Percentiles rank a stretch among this genome's conserved stretches.
Conservation (phyloP, 352 stramenopile species). For the Pythium folliculosum region DNA sequence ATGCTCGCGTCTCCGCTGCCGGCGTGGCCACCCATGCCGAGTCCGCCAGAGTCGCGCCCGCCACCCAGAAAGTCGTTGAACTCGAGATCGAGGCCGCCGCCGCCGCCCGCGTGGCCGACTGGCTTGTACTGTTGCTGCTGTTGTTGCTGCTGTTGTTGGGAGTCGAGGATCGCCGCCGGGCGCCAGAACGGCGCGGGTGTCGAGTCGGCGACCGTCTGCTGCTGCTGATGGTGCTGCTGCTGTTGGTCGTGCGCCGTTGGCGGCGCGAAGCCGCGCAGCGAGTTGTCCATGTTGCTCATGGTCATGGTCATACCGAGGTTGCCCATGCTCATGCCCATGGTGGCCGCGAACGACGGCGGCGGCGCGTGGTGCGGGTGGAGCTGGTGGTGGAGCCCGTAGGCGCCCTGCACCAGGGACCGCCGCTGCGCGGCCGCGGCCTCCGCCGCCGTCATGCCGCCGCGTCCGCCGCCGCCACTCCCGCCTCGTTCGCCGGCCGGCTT, state of each 20-base stretch:
- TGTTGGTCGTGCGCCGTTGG: conserved; percentile 6
- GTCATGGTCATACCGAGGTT: conserved; percentile 27
- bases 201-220: conserved; percentile 2
- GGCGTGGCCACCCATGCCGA: neutral
- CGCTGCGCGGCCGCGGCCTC: conserved; percentile 9
- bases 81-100: conserved; percentile 23
- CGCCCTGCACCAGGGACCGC: conserved; percentile 7
- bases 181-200: conserved; percentile 24
- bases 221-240: neutral
- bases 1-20: conserved; percentile 15
- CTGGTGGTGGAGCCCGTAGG: conserved; percentile 13
- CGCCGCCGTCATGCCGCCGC: neutral
- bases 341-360: neutral
- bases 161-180: conserved; percentile 19
- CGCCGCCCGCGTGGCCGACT: neutral
- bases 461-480: conserved; percentile 2
- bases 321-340: conserved; percentile 25
- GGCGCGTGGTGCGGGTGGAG: conserved; percentile 5
- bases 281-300: conserved; percentile 32
- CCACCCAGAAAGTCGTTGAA: conserved; percentile 26
- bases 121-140: conserved; percentile 26
- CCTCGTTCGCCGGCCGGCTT: conserved; percentile 9
- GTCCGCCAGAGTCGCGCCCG: neutral
- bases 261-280: conserved; percentile 22
- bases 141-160: conserved; percentile 18